Percentiles rank a stretch among this genome's conserved stretches.
These are phyloP conservation scores for Tricholoma hemisulphureum DNA, from an alignment of 768 basidiomycete species.

Conservation along the genomic window DNA sequence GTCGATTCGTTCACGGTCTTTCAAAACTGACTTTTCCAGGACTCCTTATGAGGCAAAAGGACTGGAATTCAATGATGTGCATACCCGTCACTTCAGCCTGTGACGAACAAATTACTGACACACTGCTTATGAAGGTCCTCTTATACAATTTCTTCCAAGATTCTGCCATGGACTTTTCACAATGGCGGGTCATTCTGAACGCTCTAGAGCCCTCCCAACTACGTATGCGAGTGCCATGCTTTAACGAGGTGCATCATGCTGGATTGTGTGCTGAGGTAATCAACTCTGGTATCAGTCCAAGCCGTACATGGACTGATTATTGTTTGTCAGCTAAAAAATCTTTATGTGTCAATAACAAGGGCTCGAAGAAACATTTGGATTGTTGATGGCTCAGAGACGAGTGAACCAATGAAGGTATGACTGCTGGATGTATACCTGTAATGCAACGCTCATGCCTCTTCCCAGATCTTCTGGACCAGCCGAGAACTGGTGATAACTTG, in stretches of 20 bases:
- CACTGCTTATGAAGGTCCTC: constrained; percentile 53
- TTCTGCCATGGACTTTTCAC: constrained; percentile 46
- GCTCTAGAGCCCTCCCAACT: constrained; percentile 25
- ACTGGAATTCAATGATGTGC: constrained; percentile 63
- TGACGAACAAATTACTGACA: not conserved
- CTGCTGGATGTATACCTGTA: not conserved
- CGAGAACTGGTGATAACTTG: constrained; percentile 46
- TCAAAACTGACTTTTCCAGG: constrained; percentile 21
- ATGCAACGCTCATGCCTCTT: not conserved
- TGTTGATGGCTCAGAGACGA: constrained; percentile 55
- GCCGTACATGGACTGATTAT: not conserved
- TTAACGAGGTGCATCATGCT: constrained; percentile 51
- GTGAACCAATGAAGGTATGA: constrained; percentile 56
- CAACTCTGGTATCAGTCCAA: not conserved
- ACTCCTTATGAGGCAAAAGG: constrained; percentile 67
- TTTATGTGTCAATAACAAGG: constrained; percentile 72
- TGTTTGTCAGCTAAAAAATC: constrained; percentile 51
- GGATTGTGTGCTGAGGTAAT: constrained; percentile 54
- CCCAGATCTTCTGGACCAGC: constrained; percentile 52
- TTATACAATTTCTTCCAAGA: constrained; percentile 75
- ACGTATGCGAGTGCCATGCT: constrained; percentile 38
- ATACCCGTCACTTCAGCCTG: not conserved
- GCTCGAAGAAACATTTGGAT: constrained; percentile 72
- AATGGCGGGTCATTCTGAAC: constrained; percentile 52
- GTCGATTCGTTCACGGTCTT: not conserved